Percentiles rank a stretch among this genome's conserved stretches.
These are phyloP conservation scores for Exophiala mesophila DNA, from an alignment of 2,329 filamentous ascomycete genomes.

Conservation along the genomic window DNA sequence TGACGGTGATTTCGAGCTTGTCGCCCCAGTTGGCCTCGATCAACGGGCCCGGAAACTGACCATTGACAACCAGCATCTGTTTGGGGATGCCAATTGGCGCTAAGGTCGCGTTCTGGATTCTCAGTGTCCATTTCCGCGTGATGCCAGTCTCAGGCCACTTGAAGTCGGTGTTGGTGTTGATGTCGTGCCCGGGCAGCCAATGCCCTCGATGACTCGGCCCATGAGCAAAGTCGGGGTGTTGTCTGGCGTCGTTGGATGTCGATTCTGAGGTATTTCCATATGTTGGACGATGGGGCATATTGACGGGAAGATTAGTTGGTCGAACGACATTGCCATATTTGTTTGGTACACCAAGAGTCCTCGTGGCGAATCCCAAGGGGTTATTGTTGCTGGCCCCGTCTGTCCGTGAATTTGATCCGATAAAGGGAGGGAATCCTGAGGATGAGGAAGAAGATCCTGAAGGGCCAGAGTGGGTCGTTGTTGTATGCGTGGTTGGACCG, in stretches of 20 bases:
- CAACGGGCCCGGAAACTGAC: slow-evolving; percentile 54
- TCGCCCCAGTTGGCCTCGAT: slow-evolving; percentile 29
- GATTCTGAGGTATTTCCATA: neutral
- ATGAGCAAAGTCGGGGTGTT: slow-evolving; percentile 1
- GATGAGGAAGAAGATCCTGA: no score
- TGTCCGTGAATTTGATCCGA: no score
- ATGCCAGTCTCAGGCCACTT: slow-evolving; percentile 21
- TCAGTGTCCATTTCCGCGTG: slow-evolving; percentile 31
- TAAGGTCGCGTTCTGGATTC: slow-evolving; percentile 24
- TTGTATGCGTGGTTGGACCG: no score
- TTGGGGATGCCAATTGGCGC: slow-evolving; percentile 30
- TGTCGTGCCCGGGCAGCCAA: slow-evolving; percentile 12
- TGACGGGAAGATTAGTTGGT: neutral
- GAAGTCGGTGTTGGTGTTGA: slow-evolving; percentile 18
- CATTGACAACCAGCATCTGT: slow-evolving; percentile 31
- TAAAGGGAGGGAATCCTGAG: no score
- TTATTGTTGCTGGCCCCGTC: no score
- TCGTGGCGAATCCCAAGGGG: neutral
- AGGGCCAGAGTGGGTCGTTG: no score
- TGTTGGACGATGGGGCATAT: neutral
- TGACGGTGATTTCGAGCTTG: slow-evolving; percentile 30
- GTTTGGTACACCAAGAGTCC: neutral
- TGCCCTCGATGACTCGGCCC: slow-evolving; percentile 2
- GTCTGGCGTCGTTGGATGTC: slow-evolving; percentile 1
- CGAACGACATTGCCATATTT: neutral